Conservation (phyloP, 306 rosid genomes). For the Ormosia emarginata region DNA sequence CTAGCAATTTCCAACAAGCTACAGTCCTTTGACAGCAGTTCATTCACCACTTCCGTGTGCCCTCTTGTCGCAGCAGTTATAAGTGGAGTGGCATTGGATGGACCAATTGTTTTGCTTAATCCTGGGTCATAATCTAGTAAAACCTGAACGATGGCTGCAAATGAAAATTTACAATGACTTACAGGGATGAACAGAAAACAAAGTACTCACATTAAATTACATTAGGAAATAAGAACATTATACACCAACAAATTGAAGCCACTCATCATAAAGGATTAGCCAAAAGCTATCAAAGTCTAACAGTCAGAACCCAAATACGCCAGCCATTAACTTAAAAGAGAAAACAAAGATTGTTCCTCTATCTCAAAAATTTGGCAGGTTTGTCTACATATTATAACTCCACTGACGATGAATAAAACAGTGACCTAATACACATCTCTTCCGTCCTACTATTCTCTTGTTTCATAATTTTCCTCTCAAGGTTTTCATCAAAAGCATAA, state of each 20-base stretch:
- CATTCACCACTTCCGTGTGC: conserved; percentile 75
- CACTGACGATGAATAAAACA: neutral
- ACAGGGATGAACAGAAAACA: neutral
- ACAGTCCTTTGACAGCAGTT: conserved; percentile 75
- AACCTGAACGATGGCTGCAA: conserved; percentile 83
- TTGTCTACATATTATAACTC: neutral
- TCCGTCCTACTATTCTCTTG: neutral
- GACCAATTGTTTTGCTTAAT: conserved; percentile 84
- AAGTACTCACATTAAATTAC: neutral
- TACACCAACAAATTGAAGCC: neutral
- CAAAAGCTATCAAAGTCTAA: neutral
- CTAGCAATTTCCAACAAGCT: conserved; percentile 71
- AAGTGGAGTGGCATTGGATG: conserved; percentile 82
- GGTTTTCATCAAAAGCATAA: neutral
- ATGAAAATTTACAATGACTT: conserved; percentile 15
- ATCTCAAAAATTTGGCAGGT: neutral
- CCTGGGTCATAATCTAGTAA: conserved; percentile 71
- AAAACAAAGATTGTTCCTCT: neutral
- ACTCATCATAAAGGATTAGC: neutral
- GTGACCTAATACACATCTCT: neutral
- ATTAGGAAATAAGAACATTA: neutral
- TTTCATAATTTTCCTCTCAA: neutral
- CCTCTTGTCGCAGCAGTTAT: conserved; percentile 90
- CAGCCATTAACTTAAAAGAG: neutral
- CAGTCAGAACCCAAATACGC: conserved; percentile 5